Conservation (phyloP, 345 rosid genomes). For the Brassica rapa region DNA sequence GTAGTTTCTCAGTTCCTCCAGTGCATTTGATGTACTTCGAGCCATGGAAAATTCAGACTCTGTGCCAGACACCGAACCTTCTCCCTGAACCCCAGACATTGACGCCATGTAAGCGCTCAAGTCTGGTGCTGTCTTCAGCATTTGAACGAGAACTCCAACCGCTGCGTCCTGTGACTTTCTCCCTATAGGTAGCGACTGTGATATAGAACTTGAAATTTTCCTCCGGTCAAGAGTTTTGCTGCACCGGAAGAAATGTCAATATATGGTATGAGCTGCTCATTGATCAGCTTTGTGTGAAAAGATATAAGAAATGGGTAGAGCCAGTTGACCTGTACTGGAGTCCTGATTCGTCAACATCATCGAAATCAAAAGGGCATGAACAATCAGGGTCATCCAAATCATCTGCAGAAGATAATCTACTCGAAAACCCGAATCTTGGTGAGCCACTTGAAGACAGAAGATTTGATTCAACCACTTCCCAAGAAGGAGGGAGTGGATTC, state of each 20-base stretch:
- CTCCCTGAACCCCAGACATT: conserved; percentile 50
- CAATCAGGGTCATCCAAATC: conserved; percentile 77
- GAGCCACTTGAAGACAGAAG: conserved; percentile 77
- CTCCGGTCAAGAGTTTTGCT: conserved; percentile 54
- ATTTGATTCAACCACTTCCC: too few species aligned
- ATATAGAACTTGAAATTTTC: conserved; percentile 48
- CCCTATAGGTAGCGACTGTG: conserved; percentile 49
- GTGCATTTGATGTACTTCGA: conserved; percentile 69
- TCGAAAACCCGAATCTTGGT: conserved; percentile 75
- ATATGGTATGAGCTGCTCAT: neutral
- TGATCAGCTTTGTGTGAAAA: neutral
- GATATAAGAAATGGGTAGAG: neutral
- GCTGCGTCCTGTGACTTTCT: conserved; percentile 83
- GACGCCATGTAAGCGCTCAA: conserved; percentile 61
- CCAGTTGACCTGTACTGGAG: conserved; percentile 54
- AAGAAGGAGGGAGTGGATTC: too few species aligned
- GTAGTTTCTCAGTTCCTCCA: conserved; percentile 82
- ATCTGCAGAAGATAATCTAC: conserved; percentile 82
- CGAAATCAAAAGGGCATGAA: conserved; percentile 87
- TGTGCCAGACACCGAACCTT: conserved; percentile 48
- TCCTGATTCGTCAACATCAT: conserved; percentile 72
- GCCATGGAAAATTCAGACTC: conserved; percentile 74
- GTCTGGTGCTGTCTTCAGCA: conserved; percentile 83
- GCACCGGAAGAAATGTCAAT: conserved; percentile 23
- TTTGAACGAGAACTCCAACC: conserved; percentile 80